Evolutionary conservation across 208 protist species (phyloP), one percentile per base, ranked within the genome.

Genomic region (Naegleria gruberi): DNA sequence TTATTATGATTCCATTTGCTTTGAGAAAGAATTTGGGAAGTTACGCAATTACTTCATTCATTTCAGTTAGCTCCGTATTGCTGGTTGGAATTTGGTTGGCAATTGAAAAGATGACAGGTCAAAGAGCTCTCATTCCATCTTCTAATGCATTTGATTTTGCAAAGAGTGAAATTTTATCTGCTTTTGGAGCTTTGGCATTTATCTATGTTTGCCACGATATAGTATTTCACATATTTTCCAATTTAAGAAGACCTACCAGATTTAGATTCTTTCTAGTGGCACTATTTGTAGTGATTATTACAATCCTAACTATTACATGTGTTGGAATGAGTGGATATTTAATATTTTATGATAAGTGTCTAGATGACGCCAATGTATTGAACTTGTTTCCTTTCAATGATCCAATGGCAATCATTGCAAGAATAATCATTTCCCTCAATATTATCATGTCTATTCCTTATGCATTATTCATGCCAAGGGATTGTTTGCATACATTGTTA

Each of bases 241-340:
- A 23, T 10, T 84, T 84, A n/a, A 84, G 43, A n/a, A 84, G n/a
- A 44, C 12, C 26, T 30, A 84, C 81, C 7, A 41, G 81, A 84
- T 10, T 45, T 3, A 40, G 41, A 84, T 84, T 40, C n/a, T 84
- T 40, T 44, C 4, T 17, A 4, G 41, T 84, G 4, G 81, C n/a
- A n/a, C 12, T 84, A 26, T 40, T 5, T 84, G n/a, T 17, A 3
- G 40, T 84, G n/a, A n/a, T 44, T 8, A n/a, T 84, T 6, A 46
- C 81, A 43, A 34, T 45, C 4, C 4, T 45, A 5, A 84, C 81
- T 4, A 30, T 40, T 46, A 44, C 40, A 12, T 17, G 6, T 4
- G n/a, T 45, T 41, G 81, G 81, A 84, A 45, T 45, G 8, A 46
- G 81, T 84, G 81, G 81, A 46, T 84, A 45, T 34, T 84, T 84